Base-by-base conservation (phyloP, 2,329 filamentous ascomycete species). In the Chalara sp. region DNA sequence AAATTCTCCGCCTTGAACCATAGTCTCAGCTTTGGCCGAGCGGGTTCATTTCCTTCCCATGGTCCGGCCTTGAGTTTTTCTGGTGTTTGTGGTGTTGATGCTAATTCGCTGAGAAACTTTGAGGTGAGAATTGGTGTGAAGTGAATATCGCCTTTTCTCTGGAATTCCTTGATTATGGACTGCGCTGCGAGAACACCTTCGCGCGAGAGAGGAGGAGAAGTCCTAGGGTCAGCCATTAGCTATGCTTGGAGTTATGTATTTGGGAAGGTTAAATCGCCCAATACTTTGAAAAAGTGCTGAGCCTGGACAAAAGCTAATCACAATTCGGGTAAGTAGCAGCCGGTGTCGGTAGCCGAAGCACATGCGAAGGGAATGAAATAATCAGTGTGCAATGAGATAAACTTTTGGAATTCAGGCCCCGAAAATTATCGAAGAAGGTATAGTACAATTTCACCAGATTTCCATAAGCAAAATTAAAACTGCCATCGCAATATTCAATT, bases 1-100 rank as follows among this genome's bases (percentile, higher is more conserved):
- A 89, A 74, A 68, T 96, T 96, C 74, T 97, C 92, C 68, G 89
- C 95, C 73, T 97, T 97, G 79, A 97, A 95, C 74, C 88, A 93
- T 48, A 97, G 75, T 10, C 81, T 76, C 39, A 96, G 72, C 46
- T 71, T 79, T 0, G 89, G 89, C 4, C 66, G 71, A 1, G 86
- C 80, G 0, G 83, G 76, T n/a, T 65, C 63, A 39, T 75, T 70
- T 5, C 76, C 78, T 58, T 78, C 74, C 72, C 76, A 83, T 56
- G 72, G 68, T 4, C 83, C 85, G 11, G 74, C 78, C 43, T 67
- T 61, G 0, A 86, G 72, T 5, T 77, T 73, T 4, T 74, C 71
- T 2, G 70, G 49, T 0, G 75, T 67, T 57, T 86, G 83, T 6
- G 86, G 80, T 28, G 80, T 84, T 2, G 87, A 95, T 12, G 90